Evolutionary conservation across 108 stramenopile species (phyloP).

Genomic region (Nitzschia sp.): DNA sequence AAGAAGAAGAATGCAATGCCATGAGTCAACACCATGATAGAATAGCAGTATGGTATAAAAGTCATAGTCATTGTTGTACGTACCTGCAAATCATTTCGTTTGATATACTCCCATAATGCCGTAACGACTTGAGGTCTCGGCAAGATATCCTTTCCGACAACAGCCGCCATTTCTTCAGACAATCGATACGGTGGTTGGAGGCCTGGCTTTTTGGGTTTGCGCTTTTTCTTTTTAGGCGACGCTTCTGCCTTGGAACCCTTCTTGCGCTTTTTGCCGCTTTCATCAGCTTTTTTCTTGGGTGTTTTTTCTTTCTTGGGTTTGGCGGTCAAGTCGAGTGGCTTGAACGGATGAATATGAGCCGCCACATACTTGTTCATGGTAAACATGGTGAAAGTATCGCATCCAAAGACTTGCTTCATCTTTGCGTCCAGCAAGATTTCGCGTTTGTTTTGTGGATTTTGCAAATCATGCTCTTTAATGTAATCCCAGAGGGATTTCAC

Average conservation of each 20-base stretch:
- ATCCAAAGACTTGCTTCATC: slow-evolving; percentile 74
- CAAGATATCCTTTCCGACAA: slow-evolving; percentile 65
- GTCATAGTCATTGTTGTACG: neutral
- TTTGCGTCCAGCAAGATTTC: slow-evolving; percentile 77
- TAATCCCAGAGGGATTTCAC: slow-evolving; percentile 89
- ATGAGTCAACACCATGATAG: too few species aligned
- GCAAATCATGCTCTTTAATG: slow-evolving; percentile 78
- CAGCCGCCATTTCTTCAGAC: slow-evolving; percentile 67
- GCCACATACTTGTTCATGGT: slow-evolving; percentile 84
- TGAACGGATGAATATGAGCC: slow-evolving; percentile 78
- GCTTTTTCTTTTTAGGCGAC: slow-evolving; percentile 39
- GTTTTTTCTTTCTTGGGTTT: slow-evolving; percentile 38
- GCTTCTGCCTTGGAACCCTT: slow-evolving; percentile 19
- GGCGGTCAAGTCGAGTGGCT: slow-evolving; percentile 73
- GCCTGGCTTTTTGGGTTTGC: slow-evolving; percentile 57
- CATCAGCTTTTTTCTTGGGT: slow-evolving; percentile 22
- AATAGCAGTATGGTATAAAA: too few species aligned
- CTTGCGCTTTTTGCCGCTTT: neutral
- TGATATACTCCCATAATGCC: slow-evolving; percentile 86
- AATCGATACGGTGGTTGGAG: slow-evolving; percentile 74
- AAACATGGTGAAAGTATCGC: slow-evolving; percentile 85
- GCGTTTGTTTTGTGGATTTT: slow-evolving; percentile 84
- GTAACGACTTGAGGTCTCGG: slow-evolving; percentile 84
- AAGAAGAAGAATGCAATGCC: neutral
- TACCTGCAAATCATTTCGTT: slow-evolving; percentile 76